Evolutionary conservation across 305 asterid genomes (phyloP).

Genomic region (Plantago coronopus): DNA sequence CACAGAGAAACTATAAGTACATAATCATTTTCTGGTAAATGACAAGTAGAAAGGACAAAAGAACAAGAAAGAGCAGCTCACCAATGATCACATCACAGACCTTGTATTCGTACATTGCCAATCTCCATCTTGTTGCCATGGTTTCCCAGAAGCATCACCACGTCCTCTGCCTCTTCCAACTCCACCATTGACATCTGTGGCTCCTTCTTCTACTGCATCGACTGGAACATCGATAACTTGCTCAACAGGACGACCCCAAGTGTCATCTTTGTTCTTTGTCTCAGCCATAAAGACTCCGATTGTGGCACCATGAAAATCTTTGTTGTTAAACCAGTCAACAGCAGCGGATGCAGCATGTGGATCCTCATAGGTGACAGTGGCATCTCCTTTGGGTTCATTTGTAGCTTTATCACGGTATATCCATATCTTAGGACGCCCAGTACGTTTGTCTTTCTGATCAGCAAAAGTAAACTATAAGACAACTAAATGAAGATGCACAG

Average conservation of each 20-base stretch:
- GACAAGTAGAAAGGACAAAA: constrained; percentile 14
- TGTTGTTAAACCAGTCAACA: constrained; percentile 92
- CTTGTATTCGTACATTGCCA: constrained; percentile 97
- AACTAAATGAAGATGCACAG: constrained; percentile 10
- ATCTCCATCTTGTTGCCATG: constrained; percentile 98
- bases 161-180: constrained; percentile 86
- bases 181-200: constrained; percentile 49
- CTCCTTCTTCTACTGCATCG: constrained; percentile 52
- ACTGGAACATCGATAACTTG: constrained; percentile 34
- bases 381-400: constrained; percentile 96
- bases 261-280: constrained; percentile 72
- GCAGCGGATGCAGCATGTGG: constrained; percentile 99
- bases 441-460: constrained; percentile 81
- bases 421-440: constrained; percentile 92
- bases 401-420: constrained; percentile 80
- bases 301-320: constrained; percentile 79
- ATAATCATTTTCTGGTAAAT: constrained; percentile 15
- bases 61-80: constrained; percentile 89
- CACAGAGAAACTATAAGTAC: constrained; percentile 21
- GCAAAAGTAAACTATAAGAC: constrained; percentile 16
- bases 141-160: constrained; percentile 67
- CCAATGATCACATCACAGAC: constrained; percentile 99
- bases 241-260: constrained; percentile 34
- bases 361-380: constrained; percentile 94
- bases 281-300: constrained; percentile 88